Evolutionary conservation across 2,329 filamentous ascomycete genomes (phyloP), one percentile per base, ranked within the genome.

Genomic region (Ramularia endophylla): DNA sequence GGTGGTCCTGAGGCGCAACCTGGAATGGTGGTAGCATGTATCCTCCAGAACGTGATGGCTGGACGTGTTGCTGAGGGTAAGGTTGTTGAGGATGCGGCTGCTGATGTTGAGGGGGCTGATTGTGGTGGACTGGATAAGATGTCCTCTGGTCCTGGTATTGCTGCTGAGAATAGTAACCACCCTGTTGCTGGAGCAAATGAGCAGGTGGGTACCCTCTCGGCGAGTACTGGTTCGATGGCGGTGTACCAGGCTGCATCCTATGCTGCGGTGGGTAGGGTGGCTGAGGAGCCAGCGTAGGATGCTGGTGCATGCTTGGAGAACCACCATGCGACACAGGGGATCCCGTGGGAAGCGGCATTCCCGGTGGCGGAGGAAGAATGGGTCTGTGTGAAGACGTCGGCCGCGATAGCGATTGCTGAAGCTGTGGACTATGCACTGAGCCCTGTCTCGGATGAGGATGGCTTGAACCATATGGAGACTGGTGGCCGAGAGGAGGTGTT

Each of bases 1-100:
- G 64, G 4, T 64, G 65, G 36, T 67, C 66, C 45, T 72, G 68
- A 7, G 64, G 62, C n/a, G 61, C 58, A 9, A 71, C 65, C 40
- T 69, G 66, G 50, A 72, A 73, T 4, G 69, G 68, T 34, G 68
- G 67, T 27, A 72, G 59, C 64, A 71, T 69, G 44, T 67, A 65
- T 12, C 68, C 69, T 36, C 68, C 56, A 30, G 38, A 36, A 13
- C 42, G 47, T 19, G 40, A 36, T 9, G 39, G 36, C 20, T 45
- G 45, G 30, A 53, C 52, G 16, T 67, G 67, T 29, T 63, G 61
- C 11, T 64, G 62, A n/a, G 43, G 45, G 33, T 55, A 53, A 9
- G 49, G 56, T 39, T 59, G 50, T 17, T 55, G 61, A 5, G 43
- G 46, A 18, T 43, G 50, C n/a, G 55, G 58, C 17, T 60, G 59